Conservation (phyloP, 148 eudicot genomes). For the Chenopodium album region DNA sequence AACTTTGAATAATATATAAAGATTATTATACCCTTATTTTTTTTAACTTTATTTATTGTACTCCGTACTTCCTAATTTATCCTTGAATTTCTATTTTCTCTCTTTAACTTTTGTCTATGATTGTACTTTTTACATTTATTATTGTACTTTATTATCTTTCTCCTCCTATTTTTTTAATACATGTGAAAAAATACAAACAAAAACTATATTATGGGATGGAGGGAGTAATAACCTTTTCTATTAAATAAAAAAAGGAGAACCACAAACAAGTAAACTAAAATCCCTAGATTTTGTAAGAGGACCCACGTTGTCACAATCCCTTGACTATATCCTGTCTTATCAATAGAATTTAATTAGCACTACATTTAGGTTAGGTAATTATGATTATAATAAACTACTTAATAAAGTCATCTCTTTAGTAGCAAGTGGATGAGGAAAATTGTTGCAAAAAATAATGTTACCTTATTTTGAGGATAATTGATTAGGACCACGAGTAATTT, state of each 20-base stretch:
- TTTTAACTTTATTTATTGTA: too few species aligned
- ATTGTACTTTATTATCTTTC: too few species aligned
- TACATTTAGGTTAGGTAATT: conserved; percentile 11
- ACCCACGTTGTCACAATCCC: conserved; percentile 11
- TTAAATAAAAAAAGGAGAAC: neutral
- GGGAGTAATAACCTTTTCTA: neutral
- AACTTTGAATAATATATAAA: too few species aligned
- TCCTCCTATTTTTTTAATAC: too few species aligned
- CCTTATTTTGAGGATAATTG: conserved; percentile 17
- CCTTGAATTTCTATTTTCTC: too few species aligned
- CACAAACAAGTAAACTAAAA: neutral
- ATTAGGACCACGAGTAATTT: conserved; percentile 23
- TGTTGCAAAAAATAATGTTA: conserved; percentile 8
- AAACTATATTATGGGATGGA: too few species aligned
- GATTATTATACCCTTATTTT: too few species aligned
- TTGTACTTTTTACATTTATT: too few species aligned
- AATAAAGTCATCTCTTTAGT: neutral
- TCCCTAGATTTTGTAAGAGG: neutral
- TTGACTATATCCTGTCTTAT: conserved; percentile 14
- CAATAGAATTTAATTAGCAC: neutral
- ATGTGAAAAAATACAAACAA: too few species aligned
- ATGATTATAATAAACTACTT: neutral
- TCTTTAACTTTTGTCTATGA: too few species aligned
- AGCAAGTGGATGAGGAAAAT: conserved; percentile 31
- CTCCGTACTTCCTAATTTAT: too few species aligned